Evolutionary conservation across 805 yeast genomes (phyloP), one percentile per base, ranked within the genome.

Genomic region (Cyberlindnera suaveolens): DNA sequence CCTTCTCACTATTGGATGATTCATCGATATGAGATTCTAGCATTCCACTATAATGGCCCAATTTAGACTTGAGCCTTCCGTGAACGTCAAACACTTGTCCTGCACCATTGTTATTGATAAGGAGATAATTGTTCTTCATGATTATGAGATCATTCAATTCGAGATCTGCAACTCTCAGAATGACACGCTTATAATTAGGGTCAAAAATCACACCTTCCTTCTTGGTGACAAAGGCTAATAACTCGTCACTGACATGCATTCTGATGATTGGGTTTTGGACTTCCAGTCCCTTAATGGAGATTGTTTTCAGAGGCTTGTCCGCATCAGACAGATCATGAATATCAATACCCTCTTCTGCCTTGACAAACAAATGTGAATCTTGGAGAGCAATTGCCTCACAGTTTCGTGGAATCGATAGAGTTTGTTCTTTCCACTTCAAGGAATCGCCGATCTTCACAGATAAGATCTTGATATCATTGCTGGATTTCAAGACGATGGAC

Each of bases 31-130:
- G 19, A 9, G 13, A 11, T 9, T 26, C 31, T 19, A 23, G 26
- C 7, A 36, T 19, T 23, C 18, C 16, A 20, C 3, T 11, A 31
- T 43, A 43, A 17, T 46, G 49, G 17, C 41, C 40, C 19, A 46
- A 16, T 23, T 34, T 46, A 10, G 29, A 31, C 14, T 4, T 5
- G 1, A 41, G 20, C 14, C 26, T 14, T 8, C 38, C 38, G 19
- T 29, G 13, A 4, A n/a, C 36, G 20, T 14, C 16, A 33, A 38
- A 43, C 18, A 46, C 31, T 10, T 39, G 34, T 3, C 39, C 50
- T n/a, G 37, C 29, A 4, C 50, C 50, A 34, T 43, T 44, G 5
- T 42, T 15, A 11, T 17, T 20, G 19, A 43, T 31, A 15, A 41
- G n/a, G n/a, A 40, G 20, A 19, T 34, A 32, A 15, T 15, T n/a